Percentiles rank a stretch among this genome's conserved stretches.
Evolutionary conservation across 2,329 filamentous ascomycete genomes (phyloP).

Genomic region (Penicillium rolfsii): DNA sequence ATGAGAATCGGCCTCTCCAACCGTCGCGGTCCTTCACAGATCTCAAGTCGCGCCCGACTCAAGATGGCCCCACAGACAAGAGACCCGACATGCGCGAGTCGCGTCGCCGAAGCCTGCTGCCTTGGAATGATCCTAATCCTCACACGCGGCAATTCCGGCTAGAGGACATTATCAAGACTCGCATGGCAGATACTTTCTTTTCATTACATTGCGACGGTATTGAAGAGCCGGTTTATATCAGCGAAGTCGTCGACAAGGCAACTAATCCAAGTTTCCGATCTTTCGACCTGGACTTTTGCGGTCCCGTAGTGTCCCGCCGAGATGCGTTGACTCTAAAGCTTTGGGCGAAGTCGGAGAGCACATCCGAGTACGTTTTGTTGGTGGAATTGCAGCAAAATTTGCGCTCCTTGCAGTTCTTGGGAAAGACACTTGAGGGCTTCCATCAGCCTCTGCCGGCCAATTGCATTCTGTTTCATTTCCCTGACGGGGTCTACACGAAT

Average conservation of each 20-base stretch:
- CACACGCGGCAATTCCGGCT: slow-evolving; percentile 71
- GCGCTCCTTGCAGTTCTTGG: slow-evolving; percentile 75
- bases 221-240: slow-evolving; percentile 82
- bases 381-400: slow-evolving; percentile 74
- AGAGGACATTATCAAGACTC: slow-evolving; percentile 70
- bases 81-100: slow-evolving; percentile 26
- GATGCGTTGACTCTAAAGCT: slow-evolving; percentile 69
- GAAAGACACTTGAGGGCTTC: slow-evolving; percentile 65
- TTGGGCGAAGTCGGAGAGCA: slow-evolving; percentile 67
- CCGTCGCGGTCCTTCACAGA: slow-evolving; percentile 64
- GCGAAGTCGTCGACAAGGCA: slow-evolving; percentile 76
- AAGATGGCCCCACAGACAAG: slow-evolving; percentile 24
- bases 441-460: slow-evolving; percentile 77
- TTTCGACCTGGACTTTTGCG: slow-evolving; percentile 72
- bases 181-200: slow-evolving; percentile 87
- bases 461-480: slow-evolving; percentile 80
- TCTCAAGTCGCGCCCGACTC: slow-evolving; percentile 42
- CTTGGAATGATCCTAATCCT: slow-evolving; percentile 65
- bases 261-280: slow-evolving; percentile 89
- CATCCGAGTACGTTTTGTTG: slow-evolving; percentile 64
- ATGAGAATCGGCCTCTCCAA: slow-evolving; percentile 54
- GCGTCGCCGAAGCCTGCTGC: slow-evolving; percentile 62
- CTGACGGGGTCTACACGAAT: slow-evolving; percentile 83
- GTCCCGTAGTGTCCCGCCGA: slow-evolving; percentile 66
- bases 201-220: slow-evolving; percentile 71